Evolutionary conservation across 768 basidiomycete species (phyloP).

Genomic region (Omphalotus guepiniiformis): DNA sequence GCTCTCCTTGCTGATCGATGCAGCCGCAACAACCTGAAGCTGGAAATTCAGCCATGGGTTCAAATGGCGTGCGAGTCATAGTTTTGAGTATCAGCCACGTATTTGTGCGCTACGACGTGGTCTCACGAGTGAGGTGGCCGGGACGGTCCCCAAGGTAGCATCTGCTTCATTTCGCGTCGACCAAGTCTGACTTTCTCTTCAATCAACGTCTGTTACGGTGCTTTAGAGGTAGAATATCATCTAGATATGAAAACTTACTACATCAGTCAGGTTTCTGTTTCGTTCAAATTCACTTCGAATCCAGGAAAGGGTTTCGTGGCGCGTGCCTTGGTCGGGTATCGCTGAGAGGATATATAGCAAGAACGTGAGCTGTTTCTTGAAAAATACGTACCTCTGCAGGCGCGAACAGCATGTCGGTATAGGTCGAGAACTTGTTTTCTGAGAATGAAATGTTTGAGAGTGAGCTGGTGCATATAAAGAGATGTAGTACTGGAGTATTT

Average conservation of each 20-base stretch:
- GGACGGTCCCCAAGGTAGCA: constrained; percentile 45
- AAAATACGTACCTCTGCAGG: constrained; percentile 51
- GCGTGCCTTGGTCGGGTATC: constrained; percentile 56
- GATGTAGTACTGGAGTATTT: background rate
- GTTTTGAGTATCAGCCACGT: too few species aligned
- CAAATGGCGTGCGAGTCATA: too few species aligned
- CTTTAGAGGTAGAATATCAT: background rate
- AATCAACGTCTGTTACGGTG: constrained; percentile 43
- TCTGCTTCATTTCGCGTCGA: constrained; percentile 56
- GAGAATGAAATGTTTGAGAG: constrained; percentile 75
- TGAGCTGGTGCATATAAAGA: constrained; percentile 23
- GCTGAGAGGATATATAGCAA: constrained; percentile 30
- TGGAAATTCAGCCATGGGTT: too few species aligned
- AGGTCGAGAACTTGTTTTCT: constrained; percentile 54
- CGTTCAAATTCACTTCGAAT: constrained; percentile 70
- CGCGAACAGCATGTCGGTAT: constrained; percentile 66
- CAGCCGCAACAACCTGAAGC: too few species aligned
- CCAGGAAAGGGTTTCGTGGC: constrained; percentile 67
- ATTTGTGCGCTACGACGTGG: too few species aligned
- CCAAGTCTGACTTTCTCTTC: constrained; percentile 55
- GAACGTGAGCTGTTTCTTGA: constrained; percentile 7
- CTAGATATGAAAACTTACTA: constrained; percentile 34
- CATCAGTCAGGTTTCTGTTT: constrained; percentile 51
- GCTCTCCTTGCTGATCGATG: too few species aligned
- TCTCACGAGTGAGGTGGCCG: too few species aligned